phyloP scores from a whole-genome alignment of 2,329 filamentous ascomycete species.

The Aspergillus sp. region DNA sequence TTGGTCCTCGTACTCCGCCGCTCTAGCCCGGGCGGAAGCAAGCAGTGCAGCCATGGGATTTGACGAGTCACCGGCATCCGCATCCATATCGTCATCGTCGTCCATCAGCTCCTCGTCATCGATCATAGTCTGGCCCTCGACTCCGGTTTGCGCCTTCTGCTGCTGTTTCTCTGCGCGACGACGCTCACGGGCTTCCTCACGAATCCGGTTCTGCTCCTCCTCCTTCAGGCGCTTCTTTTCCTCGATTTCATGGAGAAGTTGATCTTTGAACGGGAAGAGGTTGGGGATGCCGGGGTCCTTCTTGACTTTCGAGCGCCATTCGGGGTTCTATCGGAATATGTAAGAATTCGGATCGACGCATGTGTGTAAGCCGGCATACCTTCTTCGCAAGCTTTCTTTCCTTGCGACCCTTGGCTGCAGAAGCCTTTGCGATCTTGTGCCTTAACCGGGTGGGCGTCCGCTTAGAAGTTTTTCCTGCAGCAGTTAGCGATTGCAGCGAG shows the following conservation, averaged over 20 bases:
- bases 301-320: slow-evolving; percentile 93
- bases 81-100: slow-evolving; percentile 51
- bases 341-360: neutral
- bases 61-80: slow-evolving; percentile 47
- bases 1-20: slow-evolving; percentile 40
- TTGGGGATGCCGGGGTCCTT: slow-evolving; percentile 98
- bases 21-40: slow-evolving; percentile 38
- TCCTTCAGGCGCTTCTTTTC: slow-evolving; percentile 73
- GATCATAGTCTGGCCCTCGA: slow-evolving; percentile 27
- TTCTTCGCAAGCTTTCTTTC: slow-evolving; percentile 82
- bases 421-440: slow-evolving; percentile 93
- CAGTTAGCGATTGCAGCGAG: neutral
- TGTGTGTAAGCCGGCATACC: slow-evolving; percentile 27
- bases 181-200: slow-evolving; percentile 55
- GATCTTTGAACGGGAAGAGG: slow-evolving; percentile 95
- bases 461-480: slow-evolving; percentile 86
- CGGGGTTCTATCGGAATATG: slow-evolving; percentile 59
- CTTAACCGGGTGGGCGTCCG: slow-evolving; percentile 80
- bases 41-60: slow-evolving; percentile 43
- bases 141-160: slow-evolving; percentile 29
- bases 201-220: slow-evolving; percentile 65
- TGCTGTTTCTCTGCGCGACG: slow-evolving; percentile 37
- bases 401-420: slow-evolving; percentile 85
- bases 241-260: slow-evolving; percentile 88
- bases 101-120: slow-evolving; percentile 45